These are phyloP conservation scores for Anthracocystis panici-leucophaei DNA, from an alignment of 1,284 basidiomycete genomes.

Conservation along the genomic window DNA sequence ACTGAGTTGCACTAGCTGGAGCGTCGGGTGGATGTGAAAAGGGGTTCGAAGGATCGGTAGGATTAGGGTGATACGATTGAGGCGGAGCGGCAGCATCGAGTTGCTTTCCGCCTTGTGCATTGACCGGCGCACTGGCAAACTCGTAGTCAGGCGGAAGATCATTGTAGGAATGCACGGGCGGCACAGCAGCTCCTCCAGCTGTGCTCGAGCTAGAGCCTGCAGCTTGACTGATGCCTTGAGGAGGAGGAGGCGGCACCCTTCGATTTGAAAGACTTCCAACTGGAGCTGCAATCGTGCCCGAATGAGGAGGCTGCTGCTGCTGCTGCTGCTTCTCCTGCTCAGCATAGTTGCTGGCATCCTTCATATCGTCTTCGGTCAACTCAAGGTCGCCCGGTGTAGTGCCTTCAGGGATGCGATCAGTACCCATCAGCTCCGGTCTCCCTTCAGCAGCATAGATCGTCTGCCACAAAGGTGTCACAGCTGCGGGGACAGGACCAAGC, in stretches of 20 bases:
- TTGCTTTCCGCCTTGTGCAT: conserved; percentile 36
- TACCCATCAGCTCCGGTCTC: conserved; percentile 56
- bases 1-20: conserved; percentile 2
- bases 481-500: conserved; percentile 33
- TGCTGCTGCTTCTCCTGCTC: conserved; percentile 25
- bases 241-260: conserved; percentile 21
- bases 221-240: background rate
- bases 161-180: conserved; percentile 13
- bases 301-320: conserved; percentile 13
- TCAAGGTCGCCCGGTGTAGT: conserved; percentile 58
- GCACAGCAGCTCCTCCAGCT: background rate
- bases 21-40: conserved; percentile 32
- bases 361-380: conserved; percentile 53
- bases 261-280: conserved; percentile 23
- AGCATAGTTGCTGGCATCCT: conserved; percentile 38
- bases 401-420: conserved; percentile 56
- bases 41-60: conserved; percentile 20
- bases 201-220: conserved; percentile 7
- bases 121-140: conserved; percentile 40
- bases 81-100: conserved; percentile 15
- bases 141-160: conserved; percentile 54
- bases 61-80: background rate
- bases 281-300: conserved; percentile 10
- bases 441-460: conserved; percentile 65
- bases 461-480: conserved; percentile 60